These are phyloP conservation scores for Tuber umbilicatum DNA, from an alignment of 495 filamentous ascomycete genomes.

Conservation along the genomic window DNA sequence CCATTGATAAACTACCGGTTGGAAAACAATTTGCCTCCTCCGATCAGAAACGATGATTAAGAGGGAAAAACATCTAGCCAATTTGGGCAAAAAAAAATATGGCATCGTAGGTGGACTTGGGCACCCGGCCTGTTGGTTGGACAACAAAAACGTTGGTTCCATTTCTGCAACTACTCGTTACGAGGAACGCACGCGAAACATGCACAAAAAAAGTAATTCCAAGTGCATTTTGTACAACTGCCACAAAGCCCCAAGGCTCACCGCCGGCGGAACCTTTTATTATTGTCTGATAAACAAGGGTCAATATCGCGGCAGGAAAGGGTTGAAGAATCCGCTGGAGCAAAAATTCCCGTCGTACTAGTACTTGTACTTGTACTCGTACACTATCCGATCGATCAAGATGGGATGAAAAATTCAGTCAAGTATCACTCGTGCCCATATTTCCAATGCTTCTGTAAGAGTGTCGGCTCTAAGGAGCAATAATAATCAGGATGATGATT, in stretches of 20 bases:
- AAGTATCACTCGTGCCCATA: not conserved
- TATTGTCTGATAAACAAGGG: not conserved
- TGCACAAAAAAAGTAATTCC: constrained; percentile 24
- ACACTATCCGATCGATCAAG: not conserved
- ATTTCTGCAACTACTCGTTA: constrained; percentile 11
- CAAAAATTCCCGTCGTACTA: not conserved
- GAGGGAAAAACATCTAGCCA: not conserved
- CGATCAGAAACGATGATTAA: not conserved
- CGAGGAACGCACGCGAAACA: constrained; percentile 15
- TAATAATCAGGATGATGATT: not conserved
- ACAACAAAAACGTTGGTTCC: constrained; percentile 20
- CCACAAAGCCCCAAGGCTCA: not conserved
- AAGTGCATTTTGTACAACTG: not conserved
- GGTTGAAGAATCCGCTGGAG: not conserved
- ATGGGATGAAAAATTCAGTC: not conserved
- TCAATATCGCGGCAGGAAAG: not conserved
- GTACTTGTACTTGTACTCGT: too few relatives aligned
- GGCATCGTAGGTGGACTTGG: not conserved
- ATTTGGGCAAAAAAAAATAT: constrained; percentile 8
- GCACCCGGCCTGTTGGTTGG: constrained; percentile 16
- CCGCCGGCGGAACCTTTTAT: not conserved
- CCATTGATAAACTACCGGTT: not conserved
- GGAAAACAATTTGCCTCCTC: not conserved
- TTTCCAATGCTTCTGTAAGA: not conserved
- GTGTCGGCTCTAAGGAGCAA: not conserved